These are phyloP conservation scores for Spathaspora sp. DNA, from an alignment of 1,139 yeast species.

Conservation along the genomic window DNA sequence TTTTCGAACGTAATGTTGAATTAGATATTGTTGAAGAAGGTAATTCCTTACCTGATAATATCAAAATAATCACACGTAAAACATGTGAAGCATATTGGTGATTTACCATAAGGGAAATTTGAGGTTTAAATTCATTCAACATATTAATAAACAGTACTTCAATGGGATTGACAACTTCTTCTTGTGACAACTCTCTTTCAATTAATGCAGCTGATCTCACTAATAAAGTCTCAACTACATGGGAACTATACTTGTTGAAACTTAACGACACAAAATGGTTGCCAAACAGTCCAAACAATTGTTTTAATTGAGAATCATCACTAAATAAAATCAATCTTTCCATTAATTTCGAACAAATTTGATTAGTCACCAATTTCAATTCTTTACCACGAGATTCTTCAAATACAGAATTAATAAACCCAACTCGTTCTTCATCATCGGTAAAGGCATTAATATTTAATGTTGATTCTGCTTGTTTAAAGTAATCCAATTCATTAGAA, in stretches of 20 bases:
- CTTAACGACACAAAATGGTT: conserved; percentile 77
- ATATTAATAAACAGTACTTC: conserved; percentile 64
- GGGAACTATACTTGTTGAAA: conserved; percentile 90
- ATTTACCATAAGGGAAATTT: conserved; percentile 55
- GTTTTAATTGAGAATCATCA: conserved; percentile 61
- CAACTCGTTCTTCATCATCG: conserved; percentile 65
- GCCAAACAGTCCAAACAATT: conserved; percentile 62
- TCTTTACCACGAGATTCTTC: conserved; percentile 92
- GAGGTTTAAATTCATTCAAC: conserved; percentile 66
- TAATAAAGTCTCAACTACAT: conserved; percentile 83
- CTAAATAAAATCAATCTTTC: conserved; percentile 80
- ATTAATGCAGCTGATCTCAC: conserved; percentile 74
- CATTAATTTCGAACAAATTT: conserved; percentile 87
- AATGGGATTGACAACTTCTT: conserved; percentile 38
- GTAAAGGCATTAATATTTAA: conserved; percentile 80
- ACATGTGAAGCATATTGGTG: conserved; percentile 91
- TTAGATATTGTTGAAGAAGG: conserved; percentile 77
- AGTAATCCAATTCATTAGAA: conserved; percentile 80
- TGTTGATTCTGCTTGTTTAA: conserved; percentile 88
- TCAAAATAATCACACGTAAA: conserved; percentile 66
- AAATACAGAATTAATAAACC: conserved; percentile 72
- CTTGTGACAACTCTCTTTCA: conserved; percentile 60
- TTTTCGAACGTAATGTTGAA: conserved; percentile 79
- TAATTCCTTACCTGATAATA: conserved; percentile 73
- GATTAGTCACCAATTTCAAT: conserved; percentile 88